Base-by-base conservation (phyloP, 805 yeast genomes). In the Spathaspora sp. region DNA sequence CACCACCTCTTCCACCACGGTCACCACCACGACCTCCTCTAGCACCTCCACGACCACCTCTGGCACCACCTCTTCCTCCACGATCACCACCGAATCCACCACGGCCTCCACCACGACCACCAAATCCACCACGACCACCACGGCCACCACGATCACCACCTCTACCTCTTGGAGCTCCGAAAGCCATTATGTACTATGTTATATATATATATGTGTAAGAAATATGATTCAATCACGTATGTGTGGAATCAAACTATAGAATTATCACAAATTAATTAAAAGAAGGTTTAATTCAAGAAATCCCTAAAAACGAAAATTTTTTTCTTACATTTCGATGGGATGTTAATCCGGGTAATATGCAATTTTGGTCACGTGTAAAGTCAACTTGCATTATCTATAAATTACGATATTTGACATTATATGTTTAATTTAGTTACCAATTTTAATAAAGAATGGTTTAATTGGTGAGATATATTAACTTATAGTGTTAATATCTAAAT, bases 141-240 rank as follows among this genome's bases (percentile, higher is more conserved):
- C 40, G 40, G 40, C 32, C 82, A 80, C 50, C 67, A 49, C 55
- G 59, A 47, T 75, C 70, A 29, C 68, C 70, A 44, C 81, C 79
- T 61, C 76, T 64, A 61, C 89, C 86, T 74, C 88, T 78, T 61
- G 88, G 83, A 73, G 85, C 72, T 29, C 32, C 32, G 61, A 85
- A 86, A 68, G 93, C 89, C 96, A 89, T 89, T 77, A 29, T 51
- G 6, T 43, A 5, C 6, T 49, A 39, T 49, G 49, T 48, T 19
- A 19, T 16, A 3, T 19, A 4, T 20, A 46, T 4, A 42, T 23
- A 35, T 32, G 23, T 44, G 12, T 31, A 5, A 17, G 47, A 35
- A n/a, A 16, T 32, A 32, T 14, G 40, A 35, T 35, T 35, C 40
- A 35, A 35, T 35, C 35, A 4, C 10, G 35, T 5, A 31, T 31